These are phyloP conservation scores for Penicillium alfredii DNA, from an alignment of 495 filamentous ascomycete species.

Conservation along the genomic window DNA sequence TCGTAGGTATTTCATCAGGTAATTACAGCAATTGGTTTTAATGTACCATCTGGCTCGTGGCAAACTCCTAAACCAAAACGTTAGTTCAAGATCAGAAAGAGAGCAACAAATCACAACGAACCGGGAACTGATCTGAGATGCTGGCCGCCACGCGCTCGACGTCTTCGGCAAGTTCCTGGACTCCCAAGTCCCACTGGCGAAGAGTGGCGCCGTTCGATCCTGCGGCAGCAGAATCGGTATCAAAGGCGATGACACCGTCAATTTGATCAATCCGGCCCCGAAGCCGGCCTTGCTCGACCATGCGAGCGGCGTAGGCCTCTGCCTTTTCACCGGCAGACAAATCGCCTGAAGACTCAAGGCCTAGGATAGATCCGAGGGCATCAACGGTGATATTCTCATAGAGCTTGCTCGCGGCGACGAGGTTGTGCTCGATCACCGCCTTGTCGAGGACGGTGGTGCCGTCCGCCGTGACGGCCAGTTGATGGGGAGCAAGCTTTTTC, in stretches of 20 bases:
- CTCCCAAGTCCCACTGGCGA: slow-evolving; percentile 81
- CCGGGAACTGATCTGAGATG: slow-evolving; percentile 39
- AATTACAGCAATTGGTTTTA: no score
- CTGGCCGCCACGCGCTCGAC: slow-evolving; percentile 71
- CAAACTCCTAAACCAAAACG: slow-evolving; percentile 23
- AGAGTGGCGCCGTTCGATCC: slow-evolving; percentile 53
- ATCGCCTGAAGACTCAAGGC: slow-evolving; percentile 44
- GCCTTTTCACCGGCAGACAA: slow-evolving; percentile 65
- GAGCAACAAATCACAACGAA: slow-evolving; percentile 17
- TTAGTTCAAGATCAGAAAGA: slow-evolving; percentile 11
- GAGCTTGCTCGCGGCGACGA: slow-evolving; percentile 75
- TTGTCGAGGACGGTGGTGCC: slow-evolving; percentile 90
- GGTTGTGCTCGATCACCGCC: slow-evolving; percentile 92
- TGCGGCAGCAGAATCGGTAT: slow-evolving; percentile 56
- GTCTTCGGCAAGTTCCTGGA: slow-evolving; percentile 78
- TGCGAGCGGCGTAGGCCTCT: slow-evolving; percentile 84
- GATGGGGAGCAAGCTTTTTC: slow-evolving; percentile 72
- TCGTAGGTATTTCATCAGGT: neutral
- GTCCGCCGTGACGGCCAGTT: slow-evolving; percentile 81
- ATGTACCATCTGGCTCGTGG: slow-evolving; percentile 24
- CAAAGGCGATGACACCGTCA: slow-evolving; percentile 79
- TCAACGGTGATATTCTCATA: slow-evolving; percentile 86
- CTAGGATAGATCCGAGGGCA: slow-evolving; percentile 69
- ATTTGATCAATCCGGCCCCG: slow-evolving; percentile 92
- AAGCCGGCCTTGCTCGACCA: slow-evolving; percentile 91